Conservation (phyloP, 768 basidiomycete species). For the Gloeophyllum trabeum region DNA sequence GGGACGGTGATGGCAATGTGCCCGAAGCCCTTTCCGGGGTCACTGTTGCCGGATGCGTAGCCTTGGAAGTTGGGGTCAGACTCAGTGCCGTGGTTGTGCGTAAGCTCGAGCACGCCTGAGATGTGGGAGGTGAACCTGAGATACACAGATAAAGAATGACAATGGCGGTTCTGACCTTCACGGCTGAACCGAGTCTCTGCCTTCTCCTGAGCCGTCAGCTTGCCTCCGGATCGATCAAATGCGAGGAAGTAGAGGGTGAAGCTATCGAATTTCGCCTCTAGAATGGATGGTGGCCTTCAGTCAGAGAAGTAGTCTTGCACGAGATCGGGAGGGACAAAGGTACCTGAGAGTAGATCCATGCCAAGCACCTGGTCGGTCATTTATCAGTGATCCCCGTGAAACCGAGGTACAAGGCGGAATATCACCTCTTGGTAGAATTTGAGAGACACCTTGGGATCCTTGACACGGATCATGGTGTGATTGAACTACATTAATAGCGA, state of each 20-base stretch:
- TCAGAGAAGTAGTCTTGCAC: neutral
- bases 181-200: conserved; percentile 37
- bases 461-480: conserved; percentile 84
- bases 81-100: conserved; percentile 89
- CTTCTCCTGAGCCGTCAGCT: conserved; percentile 40
- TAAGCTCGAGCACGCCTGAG: conserved; percentile 70
- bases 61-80: conserved; percentile 65
- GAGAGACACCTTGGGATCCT: conserved; percentile 74
- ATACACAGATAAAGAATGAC: neutral
- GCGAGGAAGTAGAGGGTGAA: conserved; percentile 86
- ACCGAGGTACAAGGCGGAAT: conserved; percentile 1
- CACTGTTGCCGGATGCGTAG: conserved; percentile 79
- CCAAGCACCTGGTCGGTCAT: conserved; percentile 37
- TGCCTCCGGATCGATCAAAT: conserved; percentile 49
- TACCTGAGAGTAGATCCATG: conserved; percentile 64
- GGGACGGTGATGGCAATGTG: conserved; percentile 85
- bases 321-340: conserved; percentile 5
- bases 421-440: conserved; percentile 69
- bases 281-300: conserved; percentile 1
- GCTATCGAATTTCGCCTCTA: conserved; percentile 42
- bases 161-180: conserved; percentile 38
- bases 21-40: conserved; percentile 73
- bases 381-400: too few relatives aligned
- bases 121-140: neutral
- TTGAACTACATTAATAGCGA: conserved; percentile 41